Conservation (phyloP, 2,329 filamentous ascomycete genomes). For the Beauveria australis region DNA sequence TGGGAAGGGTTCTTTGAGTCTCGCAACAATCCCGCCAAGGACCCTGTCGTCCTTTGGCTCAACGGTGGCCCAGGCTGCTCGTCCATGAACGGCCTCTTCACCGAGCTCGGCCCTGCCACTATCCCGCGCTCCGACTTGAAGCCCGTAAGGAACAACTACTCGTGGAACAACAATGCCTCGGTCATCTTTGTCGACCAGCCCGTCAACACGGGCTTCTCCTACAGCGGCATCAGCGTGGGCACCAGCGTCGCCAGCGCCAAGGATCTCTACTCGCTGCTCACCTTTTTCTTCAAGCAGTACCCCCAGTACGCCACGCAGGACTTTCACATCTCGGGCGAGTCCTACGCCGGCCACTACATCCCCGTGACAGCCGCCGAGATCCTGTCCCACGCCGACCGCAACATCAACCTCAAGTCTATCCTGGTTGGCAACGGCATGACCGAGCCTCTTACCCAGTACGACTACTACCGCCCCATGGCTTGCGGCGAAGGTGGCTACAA, state of each 20-base stretch:
- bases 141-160: conserved; percentile 75
- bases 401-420: conserved; percentile 95
- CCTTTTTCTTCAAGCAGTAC: conserved; percentile 98
- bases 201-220: conserved; percentile 96
- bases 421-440: conserved; percentile 95
- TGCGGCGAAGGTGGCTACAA: conserved; percentile 93
- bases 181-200: conserved; percentile 99
- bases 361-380: conserved; percentile 89
- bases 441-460: conserved; percentile 87
- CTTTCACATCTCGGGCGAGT: conserved; percentile 97
- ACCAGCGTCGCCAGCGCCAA: conserved; percentile 95
- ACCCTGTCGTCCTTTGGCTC: conserved; percentile 89
- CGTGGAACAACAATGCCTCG: conserved; percentile 96
- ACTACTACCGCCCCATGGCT: conserved; percentile 94
- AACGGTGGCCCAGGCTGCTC: conserved; percentile 97
- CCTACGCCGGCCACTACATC: conserved; percentile 92
- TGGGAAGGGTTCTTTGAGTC: conserved; percentile 85
- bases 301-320: conserved; percentile 89
- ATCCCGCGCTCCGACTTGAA: conserved; percentile 73
- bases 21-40: conserved; percentile 91
- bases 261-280: conserved; percentile 92
- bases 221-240: conserved; percentile 81
- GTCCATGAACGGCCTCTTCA: conserved; percentile 91
- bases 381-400: conserved; percentile 85
- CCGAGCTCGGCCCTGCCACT: conserved; percentile 90